Percentiles rank a stretch among this genome's conserved stretches.
These are phyloP conservation scores for Solanum gandarillasii DNA, from an alignment of 257 asterid genomes.

Conservation along the genomic window DNA sequence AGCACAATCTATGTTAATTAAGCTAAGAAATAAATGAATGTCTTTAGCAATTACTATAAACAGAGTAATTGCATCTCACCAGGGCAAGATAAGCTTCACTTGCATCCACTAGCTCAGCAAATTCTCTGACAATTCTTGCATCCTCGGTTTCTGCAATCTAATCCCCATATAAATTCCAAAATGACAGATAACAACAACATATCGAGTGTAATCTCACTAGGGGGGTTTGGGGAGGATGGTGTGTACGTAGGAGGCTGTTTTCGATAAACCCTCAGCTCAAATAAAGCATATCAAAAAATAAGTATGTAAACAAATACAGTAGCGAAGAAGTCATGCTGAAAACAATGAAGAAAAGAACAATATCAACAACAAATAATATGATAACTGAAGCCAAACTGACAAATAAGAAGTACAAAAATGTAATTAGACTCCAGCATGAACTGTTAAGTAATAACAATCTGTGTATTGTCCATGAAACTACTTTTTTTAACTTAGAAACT, in stretches of 20 bases:
- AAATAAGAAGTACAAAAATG: background rate
- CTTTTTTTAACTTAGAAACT: background rate
- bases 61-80: slow-evolving; percentile 28
- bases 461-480: background rate
- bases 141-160: slow-evolving; percentile 70
- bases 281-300: background rate
- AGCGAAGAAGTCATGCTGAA: background rate
- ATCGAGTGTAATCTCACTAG: background rate
- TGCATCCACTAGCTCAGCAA: slow-evolving; percentile 67
- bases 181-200: background rate
- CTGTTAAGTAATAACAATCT: background rate
- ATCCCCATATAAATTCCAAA: slow-evolving; percentile 27
- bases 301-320: background rate
- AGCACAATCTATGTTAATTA: slow-evolving; percentile 3
- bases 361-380: background rate
- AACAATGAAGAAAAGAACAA: background rate
- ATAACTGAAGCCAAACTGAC: background rate
- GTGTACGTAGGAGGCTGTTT: background rate
- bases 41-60: background rate
- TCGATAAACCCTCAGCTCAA: background rate
- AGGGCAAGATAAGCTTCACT: slow-evolving; percentile 29
- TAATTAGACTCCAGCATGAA: background rate
- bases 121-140: slow-evolving; percentile 51
- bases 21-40: background rate
- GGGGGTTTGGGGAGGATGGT: background rate